Evolutionary conservation across 2,329 filamentous ascomycete genomes (phyloP), one percentile per base, ranked within the genome.

Genomic region (Stagonosporopsis vannaccii): DNA sequence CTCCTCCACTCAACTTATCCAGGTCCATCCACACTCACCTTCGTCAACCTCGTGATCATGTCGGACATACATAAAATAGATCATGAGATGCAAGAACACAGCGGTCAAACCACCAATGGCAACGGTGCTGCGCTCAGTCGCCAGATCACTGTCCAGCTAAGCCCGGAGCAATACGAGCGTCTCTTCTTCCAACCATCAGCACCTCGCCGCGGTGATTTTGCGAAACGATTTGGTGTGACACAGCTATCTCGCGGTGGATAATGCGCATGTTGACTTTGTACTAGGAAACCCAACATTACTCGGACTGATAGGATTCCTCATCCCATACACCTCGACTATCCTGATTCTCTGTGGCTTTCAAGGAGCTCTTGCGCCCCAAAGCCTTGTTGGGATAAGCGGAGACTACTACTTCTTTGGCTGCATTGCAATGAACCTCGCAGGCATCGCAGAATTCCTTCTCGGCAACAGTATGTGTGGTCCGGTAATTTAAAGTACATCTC

Each of bases 181-280:
- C 51, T 67, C n/a, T 67, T 67, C 50, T 67, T 67, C 54, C 64
- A 67, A 32, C 64, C 64, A 2, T 65, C 61, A 6, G 62, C 59
- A 4, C 64, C 62, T 6, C 60, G 61, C 6, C 59, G 61, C 13
- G 64, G 64, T 22, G 64, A 67, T 33, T 43, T 65, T 4, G 64
- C 64, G 13, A 67, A 67, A 39, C 56, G 54, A 5, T 67, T 67
- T 5, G 61, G 63, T 62, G 51, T 4, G 42, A 36, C 32, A 4
- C 13, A 6, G 15, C 9, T 28, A 3, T 12, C 4, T 11, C 20
- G 25, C 4, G 4, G 13, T 2, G 25, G 8, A 9, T 2, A 5
- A 3, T 1, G n/a, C 0, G 12, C 15, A 7, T 2, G 33, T 44
- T 63, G 5, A 63, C 23, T 9, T 12, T 9, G 1, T 2, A 6